Percentiles rank a stretch among this genome's conserved stretches.
These are phyloP conservation scores for Penicillium samsonianum DNA, from an alignment of 495 filamentous ascomycete genomes.

Conservation along the genomic window DNA sequence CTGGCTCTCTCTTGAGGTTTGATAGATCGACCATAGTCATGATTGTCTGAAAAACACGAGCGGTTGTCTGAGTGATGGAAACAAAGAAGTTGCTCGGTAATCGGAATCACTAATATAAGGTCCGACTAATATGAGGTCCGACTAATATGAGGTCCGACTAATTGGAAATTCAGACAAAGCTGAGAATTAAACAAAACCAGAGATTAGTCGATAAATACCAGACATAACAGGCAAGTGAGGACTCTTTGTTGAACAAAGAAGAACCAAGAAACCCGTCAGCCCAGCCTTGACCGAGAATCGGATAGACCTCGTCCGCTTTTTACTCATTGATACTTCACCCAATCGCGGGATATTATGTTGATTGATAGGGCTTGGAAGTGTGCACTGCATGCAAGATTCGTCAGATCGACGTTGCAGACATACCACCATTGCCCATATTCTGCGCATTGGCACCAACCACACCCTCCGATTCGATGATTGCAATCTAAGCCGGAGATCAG, in stretches of 20 bases:
- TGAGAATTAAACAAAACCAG: background rate
- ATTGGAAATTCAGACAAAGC: background rate
- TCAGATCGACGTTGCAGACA: conserved; percentile 12
- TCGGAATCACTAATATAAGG: background rate
- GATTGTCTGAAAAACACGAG: background rate
- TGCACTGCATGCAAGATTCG: conserved; percentile 10
- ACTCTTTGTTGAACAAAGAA: conserved; percentile 9
- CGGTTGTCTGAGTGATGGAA: background rate
- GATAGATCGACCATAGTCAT: background rate
- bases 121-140: background rate
- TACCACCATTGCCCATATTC: background rate
- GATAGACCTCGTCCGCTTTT: background rate
- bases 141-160: background rate
- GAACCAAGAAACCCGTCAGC: conserved; percentile 1
- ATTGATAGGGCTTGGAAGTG: conserved; percentile 2
- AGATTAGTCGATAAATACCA: background rate
- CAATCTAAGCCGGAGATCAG: conserved; percentile 5
- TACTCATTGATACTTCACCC: background rate
- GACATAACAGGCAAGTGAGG: background rate
- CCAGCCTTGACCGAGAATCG: background rate
- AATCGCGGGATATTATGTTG: background rate
- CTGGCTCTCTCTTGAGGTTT: conserved; percentile 4
- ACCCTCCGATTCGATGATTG: conserved; percentile 19
- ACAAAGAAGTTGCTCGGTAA: background rate
- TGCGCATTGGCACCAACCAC: background rate